Conservation (phyloP, 2,329 filamentous ascomycete species). For the Calonectria ilicicola region DNA sequence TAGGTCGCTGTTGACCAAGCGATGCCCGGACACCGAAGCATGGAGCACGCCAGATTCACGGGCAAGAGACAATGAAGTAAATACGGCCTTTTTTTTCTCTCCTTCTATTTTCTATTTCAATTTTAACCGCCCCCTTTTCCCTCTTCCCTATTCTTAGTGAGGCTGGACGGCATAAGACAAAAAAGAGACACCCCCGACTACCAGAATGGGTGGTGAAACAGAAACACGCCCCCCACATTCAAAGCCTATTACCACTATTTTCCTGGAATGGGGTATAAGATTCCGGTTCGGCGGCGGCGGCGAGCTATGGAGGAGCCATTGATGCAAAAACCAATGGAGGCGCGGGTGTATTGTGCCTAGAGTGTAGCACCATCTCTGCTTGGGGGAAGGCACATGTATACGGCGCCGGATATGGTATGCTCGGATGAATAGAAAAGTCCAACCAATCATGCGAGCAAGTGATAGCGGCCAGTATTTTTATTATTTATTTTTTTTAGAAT, state of each 20-base stretch:
- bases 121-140: background rate
- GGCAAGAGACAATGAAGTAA: background rate
- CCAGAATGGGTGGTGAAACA: background rate
- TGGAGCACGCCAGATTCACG: background rate
- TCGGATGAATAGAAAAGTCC: background rate
- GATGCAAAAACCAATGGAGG: background rate
- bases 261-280: background rate
- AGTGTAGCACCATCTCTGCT: too few relatives aligned
- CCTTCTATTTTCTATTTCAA: background rate
- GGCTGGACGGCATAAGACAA: too few relatives aligned
- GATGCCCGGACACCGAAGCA: constrained; percentile 10
- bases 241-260: background rate
- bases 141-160: background rate
- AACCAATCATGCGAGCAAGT: background rate
- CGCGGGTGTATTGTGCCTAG: background rate
- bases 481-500: background rate
- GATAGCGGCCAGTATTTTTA: background rate
- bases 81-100: background rate
- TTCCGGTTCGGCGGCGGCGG: background rate
- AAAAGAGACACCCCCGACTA: background rate
- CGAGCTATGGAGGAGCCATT: background rate
- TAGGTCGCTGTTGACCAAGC: background rate
- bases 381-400: background rate
- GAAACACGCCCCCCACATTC: background rate
- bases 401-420: background rate